Conservation (phyloP, 148 eudicot genomes). For the Vaccinium vitisidaea region DNA sequence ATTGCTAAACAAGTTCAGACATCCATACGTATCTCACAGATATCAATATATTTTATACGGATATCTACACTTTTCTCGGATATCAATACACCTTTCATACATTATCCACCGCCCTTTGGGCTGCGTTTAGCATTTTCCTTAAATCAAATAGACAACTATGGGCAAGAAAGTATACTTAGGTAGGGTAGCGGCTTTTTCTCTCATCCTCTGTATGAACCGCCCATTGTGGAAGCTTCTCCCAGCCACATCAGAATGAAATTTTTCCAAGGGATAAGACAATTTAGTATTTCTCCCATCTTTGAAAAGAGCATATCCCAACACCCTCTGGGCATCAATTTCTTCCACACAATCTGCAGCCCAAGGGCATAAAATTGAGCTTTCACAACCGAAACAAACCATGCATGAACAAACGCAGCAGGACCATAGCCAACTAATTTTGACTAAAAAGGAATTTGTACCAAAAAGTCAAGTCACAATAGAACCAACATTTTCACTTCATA, state of each 20-base stretch:
- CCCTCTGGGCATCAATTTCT: slow-evolving; percentile 53
- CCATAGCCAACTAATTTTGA: neutral
- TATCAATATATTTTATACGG: too few species aligned
- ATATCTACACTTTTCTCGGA: too few species aligned
- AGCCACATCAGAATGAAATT: slow-evolving; percentile 48
- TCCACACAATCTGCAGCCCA: slow-evolving; percentile 48
- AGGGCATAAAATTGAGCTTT: neutral
- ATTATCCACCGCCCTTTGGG: too few species aligned
- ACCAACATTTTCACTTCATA: neutral
- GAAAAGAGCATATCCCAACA: slow-evolving; percentile 59
- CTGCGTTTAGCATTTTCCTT: neutral
- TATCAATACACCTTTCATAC: too few species aligned
- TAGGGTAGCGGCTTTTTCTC: slow-evolving; percentile 49
- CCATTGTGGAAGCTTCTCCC: slow-evolving; percentile 65
- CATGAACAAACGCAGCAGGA: slow-evolving; percentile 2
- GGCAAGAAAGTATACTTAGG: slow-evolving; percentile 36
- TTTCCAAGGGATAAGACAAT: slow-evolving; percentile 55
- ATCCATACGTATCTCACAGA: too few species aligned
- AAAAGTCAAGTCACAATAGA: neutral
- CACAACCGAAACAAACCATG: neutral
- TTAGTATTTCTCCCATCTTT: slow-evolving; percentile 48
- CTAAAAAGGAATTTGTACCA: neutral
- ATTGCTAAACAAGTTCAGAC: too few species aligned
- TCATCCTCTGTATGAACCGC: slow-evolving; percentile 56
- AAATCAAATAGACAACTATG: neutral